A percentile compares a stretch with the other conserved stretches of the same genome.
Evolutionary conservation across 306 rosid genomes (phyloP).

Genomic region (Mimosa bimucronata): DNA sequence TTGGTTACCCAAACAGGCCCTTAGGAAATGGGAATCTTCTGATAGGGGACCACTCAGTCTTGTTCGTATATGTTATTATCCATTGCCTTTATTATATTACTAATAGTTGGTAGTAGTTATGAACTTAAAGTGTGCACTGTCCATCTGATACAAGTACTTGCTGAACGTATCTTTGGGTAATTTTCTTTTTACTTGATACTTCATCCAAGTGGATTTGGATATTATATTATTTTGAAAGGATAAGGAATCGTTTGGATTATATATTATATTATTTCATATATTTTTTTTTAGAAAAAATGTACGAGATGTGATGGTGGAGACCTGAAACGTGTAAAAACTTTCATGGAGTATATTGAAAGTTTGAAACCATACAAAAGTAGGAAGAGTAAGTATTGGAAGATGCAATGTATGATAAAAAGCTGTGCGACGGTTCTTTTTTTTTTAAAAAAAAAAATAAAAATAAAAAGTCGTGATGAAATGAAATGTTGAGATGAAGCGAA

Average conservation of each 20-base stretch:
- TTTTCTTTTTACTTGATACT: not conserved
- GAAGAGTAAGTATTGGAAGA: not conserved
- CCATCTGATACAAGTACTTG: not conserved
- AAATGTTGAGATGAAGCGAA: no score
- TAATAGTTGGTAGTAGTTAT: not conserved
- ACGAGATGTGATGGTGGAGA: no score
- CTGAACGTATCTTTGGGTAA: slow-evolving; percentile 21
- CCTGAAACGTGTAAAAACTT: not conserved
- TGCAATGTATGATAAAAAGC: not conserved
- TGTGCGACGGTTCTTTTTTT: no score
- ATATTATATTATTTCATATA: no score
- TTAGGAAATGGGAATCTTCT: not conserved
- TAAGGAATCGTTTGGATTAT: slow-evolving; percentile 10
- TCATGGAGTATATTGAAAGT: no score
- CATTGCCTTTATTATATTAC: not conserved
- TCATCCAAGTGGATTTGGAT: not conserved
- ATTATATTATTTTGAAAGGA: slow-evolving; percentile 11
- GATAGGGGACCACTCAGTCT: not conserved
- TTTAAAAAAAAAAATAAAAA: no score
- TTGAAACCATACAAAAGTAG: not conserved
- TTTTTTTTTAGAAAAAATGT: no score
- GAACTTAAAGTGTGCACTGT: not conserved
- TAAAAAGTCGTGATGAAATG: no score
- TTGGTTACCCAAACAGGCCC: no score
- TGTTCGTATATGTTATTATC: slow-evolving; percentile 3